Evolutionary conservation across 1,284 basidiomycete species (phyloP), one percentile per base, ranked within the genome.

Genomic region (Rhodotorula sp.): DNA sequence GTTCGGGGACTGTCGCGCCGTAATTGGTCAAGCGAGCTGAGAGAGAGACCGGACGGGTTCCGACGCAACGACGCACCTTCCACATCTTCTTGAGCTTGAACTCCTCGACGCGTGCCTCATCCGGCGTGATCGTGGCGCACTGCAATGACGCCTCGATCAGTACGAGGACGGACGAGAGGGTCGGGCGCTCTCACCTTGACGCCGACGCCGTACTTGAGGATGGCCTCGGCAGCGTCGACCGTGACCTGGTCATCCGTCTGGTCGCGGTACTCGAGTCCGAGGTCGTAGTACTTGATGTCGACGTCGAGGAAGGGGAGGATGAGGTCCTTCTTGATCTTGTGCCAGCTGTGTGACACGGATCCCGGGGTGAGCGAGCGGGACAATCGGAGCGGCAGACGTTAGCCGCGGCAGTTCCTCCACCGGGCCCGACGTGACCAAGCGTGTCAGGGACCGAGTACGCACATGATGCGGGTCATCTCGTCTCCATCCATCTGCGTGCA

Each of bases 61-160:
- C 8, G 27, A 3, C 51, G 47, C 46, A 17, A 8, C 49, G 53
- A 24, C 48, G 39, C 15, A 70, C 73, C 71, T 76, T 76, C 74
- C 76, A 76, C 95, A 99, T 99, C 82, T 95, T 88, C 86, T 97
- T 98, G 79, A 98, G 86, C 71, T 92, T 91, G 86, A 97, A 97
- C 82, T 96, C 94, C 78, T 91, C 83, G 62, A 95, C 92, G 71
- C 92, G 90, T 44, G 89, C 92, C 66, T 99, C 95, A 79, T 99
- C 95, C 20, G 95, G 95, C 6, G 95, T 98, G 83, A 99, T 98
- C 63, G 95, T 98, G 61, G 96, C 95, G 83, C 95, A 99, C 83
- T 84, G 81, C 68, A 78, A 77, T 62, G 2, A 19, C 47, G 7
- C n/a, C 19, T 29, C 5, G 30, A 17, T 48, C 17, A 46, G 30